A percentile compares a stretch with the other conserved stretches of the same genome.
Conservation (phyloP, 768 basidiomycete genomes). For the Calvatia gigantea region DNA sequence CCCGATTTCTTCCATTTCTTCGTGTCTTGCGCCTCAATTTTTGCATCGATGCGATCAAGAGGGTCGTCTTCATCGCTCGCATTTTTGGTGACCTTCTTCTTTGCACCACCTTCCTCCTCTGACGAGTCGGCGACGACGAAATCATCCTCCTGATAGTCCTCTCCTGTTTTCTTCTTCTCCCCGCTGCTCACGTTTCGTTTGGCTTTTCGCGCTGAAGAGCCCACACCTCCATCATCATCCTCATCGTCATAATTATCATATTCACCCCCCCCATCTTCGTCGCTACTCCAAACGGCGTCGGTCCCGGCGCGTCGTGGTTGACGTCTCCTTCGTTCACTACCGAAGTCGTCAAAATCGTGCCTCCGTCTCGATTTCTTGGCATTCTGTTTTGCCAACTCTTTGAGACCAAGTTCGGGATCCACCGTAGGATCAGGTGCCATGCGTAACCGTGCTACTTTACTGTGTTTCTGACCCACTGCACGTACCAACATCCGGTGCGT, state of each 20-base stretch:
- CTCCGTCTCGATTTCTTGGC: conserved; percentile 64
- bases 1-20: conserved; percentile 35
- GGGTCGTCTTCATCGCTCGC: conserved; percentile 51
- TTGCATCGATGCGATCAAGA: conserved; percentile 68
- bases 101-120: conserved; percentile 50
- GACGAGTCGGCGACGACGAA: conserved; percentile 83
- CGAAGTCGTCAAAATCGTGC: conserved; percentile 45
- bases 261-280: conserved; percentile 55
- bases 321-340: conserved; percentile 46
- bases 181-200: conserved; percentile 43
- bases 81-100: conserved; percentile 33
- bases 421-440: conserved; percentile 76
- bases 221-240: conserved; percentile 37
- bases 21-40: conserved; percentile 57
- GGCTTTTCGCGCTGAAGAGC: conserved; percentile 34
- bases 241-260: conserved; percentile 57
- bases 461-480: conserved; percentile 83
- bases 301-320: conserved; percentile 38
- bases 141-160: conserved; percentile 79
- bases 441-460: conserved; percentile 72
- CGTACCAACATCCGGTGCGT: conserved; percentile 87
- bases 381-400: conserved; percentile 61
- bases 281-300: conserved; percentile 56
- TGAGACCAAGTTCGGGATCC: conserved; percentile 73
- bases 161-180: conserved; percentile 54